These are phyloP conservation scores for Cotoneaster glaucophyllus DNA, from an alignment of 306 rosid genomes.

Conservation along the genomic window DNA sequence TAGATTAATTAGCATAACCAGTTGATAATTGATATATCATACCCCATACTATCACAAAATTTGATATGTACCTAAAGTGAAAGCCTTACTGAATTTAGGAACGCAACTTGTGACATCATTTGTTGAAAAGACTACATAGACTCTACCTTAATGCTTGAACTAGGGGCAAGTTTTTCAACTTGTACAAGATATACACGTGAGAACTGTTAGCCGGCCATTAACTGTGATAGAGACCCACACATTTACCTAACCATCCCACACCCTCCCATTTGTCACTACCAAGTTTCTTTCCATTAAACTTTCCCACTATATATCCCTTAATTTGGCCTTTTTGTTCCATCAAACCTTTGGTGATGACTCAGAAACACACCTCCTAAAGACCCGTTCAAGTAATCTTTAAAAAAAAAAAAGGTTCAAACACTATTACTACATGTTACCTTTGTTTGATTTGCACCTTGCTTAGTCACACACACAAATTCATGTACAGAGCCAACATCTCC, in stretches of 20 bases:
- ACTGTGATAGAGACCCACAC: slow-evolving; percentile 41
- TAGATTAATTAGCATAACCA: not conserved
- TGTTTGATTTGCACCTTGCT: slow-evolving; percentile 21
- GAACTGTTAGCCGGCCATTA: slow-evolving; percentile 39
- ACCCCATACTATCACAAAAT: not conserved
- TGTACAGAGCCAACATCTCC: slow-evolving; percentile 17
- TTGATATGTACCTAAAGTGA: not conserved
- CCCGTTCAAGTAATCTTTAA: slow-evolving; percentile 23
- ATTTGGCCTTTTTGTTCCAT: not conserved
- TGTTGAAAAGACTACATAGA: slow-evolving; percentile 10
- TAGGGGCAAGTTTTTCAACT: slow-evolving; percentile 13
- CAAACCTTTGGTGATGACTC: slow-evolving; percentile 11
- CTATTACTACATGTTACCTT: slow-evolving; percentile 30
- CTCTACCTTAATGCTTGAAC: not conserved
- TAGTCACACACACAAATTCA: not conserved
- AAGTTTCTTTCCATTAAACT: not conserved
- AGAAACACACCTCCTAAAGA: slow-evolving; percentile 31
- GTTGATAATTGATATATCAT: not conserved
- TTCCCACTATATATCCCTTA: not conserved
- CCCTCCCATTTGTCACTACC: slow-evolving; percentile 22
- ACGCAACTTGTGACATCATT: slow-evolving; percentile 6
- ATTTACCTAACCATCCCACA: slow-evolving; percentile 47
- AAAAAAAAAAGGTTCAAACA: not conserved
- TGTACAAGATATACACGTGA: not conserved
- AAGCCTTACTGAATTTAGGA: not conserved